Conservation (phyloP, 2,329 filamentous ascomycete genomes). For the Monilinia aucupariae region DNA sequence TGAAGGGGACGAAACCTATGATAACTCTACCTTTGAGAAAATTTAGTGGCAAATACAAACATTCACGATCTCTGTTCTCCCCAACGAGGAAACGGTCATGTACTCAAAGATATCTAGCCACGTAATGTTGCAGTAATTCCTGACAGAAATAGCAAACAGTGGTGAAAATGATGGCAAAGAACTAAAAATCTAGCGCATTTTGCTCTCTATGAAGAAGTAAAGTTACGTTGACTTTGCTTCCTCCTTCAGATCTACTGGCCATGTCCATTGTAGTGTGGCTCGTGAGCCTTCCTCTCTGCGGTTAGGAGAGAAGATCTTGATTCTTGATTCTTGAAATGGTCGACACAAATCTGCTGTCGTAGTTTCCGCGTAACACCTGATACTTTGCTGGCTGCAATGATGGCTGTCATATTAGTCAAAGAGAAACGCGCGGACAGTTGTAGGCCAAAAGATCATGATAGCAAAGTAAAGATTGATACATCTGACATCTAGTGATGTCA, state of each 20-base stretch:
- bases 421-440: not conserved
- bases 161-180: not conserved
- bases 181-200: not conserved
- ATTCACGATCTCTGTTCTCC: too few relatives aligned
- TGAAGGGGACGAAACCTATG: too few relatives aligned
- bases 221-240: not conserved
- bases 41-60: too few relatives aligned
- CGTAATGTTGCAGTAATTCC: not conserved
- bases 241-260: not conserved
- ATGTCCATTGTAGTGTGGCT: not conserved
- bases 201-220: not conserved
- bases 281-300: too few relatives aligned
- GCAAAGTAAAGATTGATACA: slow-evolving; percentile 3
- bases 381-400: not conserved
- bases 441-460: not conserved
- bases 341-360: not conserved
- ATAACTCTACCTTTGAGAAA: too few relatives aligned
- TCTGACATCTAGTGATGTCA: not conserved
- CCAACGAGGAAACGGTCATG: too few relatives aligned
- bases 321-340: too few relatives aligned
- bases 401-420: not conserved
- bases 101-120: not conserved
- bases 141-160: not conserved
- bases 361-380: too few relatives aligned
- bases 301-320: not conserved